Evolutionary conservation across 1,284 basidiomycete genomes (phyloP), one percentile per base, ranked within the genome.

Genomic region (Athelia sp.): DNA sequence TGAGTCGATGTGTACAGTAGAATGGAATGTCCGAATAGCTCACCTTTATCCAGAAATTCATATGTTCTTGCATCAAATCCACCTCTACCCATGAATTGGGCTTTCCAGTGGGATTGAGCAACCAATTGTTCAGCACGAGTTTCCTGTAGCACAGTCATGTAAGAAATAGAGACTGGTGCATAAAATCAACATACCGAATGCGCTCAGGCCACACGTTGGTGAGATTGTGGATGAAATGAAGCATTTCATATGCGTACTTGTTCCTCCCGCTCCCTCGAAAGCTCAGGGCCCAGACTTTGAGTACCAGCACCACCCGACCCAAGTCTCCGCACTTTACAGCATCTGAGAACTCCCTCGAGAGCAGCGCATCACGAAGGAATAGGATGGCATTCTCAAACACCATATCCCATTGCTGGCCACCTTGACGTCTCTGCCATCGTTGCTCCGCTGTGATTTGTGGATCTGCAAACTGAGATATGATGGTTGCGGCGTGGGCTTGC

Each of bases 21-120:
- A 22, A 40, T n/a, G 15, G n/a, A 40, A 15, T 40, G 17, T 40
- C n/a, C 4, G 21, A 40, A 18, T 6, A 10, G 23, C 43, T 15
- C 43, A 36, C 68, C 69, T 49, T 49, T 9, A 62, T 60, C 61
- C 61, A 66, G 42, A 59, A 64, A 31, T 62, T 67, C 19, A 62
- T 34, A 43, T 68, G 66, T 32, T 67, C 65, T 35, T 67, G 65
- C 17, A 67, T 22, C 0, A 67, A 54, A 43, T 68, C 66, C 1
- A 64, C 57, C 8, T 55, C 50, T 1, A 61, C 49, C 40, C 44
- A 66, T 2, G 46, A 23, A 23, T 63, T 54, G 1, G 45, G 34
- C n/a, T 53, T 51, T 0, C 64, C 61, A 0, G 62, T 63, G 0
- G 61, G 53, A 52, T 66, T 66, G n/a, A 65, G 51, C 1, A 66